Evolutionary conservation across 345 rosid genomes (phyloP), one percentile per base, ranked within the genome.

Genomic region (Populus davidiana): DNA sequence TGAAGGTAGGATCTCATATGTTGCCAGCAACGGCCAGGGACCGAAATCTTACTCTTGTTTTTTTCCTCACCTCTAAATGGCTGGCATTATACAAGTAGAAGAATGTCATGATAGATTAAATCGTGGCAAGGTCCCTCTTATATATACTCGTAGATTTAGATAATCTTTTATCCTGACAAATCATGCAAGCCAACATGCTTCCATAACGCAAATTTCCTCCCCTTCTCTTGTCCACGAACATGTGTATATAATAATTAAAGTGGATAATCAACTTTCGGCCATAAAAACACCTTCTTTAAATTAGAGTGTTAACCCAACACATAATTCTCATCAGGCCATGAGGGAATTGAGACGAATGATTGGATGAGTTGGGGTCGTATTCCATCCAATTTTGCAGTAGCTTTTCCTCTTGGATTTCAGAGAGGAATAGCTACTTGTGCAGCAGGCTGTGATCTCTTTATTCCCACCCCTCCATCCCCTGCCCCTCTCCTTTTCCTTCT

Each of bases 251-350:
- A 65, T 50, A 18, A 43, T 43, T 43, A 43, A 29, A 20, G n/a
- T 11, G 31, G 54, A 67, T 31, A 31, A 67, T 20, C 73, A 79
- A 49, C 77, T 79, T 68, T 79, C 64, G 66, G 80, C 50, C 16
- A 64, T 36, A 17, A 20, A 69, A 61, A 69, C 18, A 21, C 61
- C 62, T 33, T 10, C 1, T 43, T 77, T 44, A 27, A 43, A 25
- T 44, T 61, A 13, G 23, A 20, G 77, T 20, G 23, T 20, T 27
- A 41, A 63, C 9, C 31, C 7, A 52, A 16, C n/a, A 33, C 12
- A 36, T 35, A 20, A 35, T 33, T 47, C 25, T 11, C 38, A 25
- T 9, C 12, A 21, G 62, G 25, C 11, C 73, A 69, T 5, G 23
- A 29, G 72, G 61, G 65, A 38, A 33, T 33, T 33, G 5, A 79